Conservation (phyloP, 306 rosid genomes). For the Luffa acutangula region DNA sequence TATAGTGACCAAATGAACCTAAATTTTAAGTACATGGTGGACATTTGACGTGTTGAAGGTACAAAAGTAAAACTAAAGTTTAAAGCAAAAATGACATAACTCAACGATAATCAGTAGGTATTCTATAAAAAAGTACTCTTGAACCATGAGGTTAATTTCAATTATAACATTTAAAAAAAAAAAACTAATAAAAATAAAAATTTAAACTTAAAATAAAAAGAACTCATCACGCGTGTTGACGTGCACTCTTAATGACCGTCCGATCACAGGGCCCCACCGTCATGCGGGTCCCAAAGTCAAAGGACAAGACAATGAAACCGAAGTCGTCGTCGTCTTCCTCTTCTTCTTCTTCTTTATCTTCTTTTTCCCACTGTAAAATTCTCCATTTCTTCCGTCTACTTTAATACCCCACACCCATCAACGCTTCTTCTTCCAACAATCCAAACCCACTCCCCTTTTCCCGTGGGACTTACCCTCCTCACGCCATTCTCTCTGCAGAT, state of each 20-base stretch:
- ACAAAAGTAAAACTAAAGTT: too few relatives aligned
- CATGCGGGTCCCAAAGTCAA: slow-evolving; percentile 9
- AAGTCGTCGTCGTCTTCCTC: neutral
- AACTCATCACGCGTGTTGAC: neutral
- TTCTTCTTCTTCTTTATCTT: neutral
- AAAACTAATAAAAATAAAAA: too few relatives aligned
- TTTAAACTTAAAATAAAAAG: neutral
- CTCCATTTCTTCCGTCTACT: neutral
- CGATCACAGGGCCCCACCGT: neutral
- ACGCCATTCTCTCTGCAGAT: slow-evolving; percentile 9
- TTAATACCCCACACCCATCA: neutral
- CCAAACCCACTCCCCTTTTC: slow-evolving; percentile 8
- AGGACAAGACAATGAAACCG: neutral
- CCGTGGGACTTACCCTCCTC: slow-evolving; percentile 31
- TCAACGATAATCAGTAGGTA: too few relatives aligned
- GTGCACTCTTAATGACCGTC: slow-evolving; percentile 6
- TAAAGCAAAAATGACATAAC: too few relatives aligned
- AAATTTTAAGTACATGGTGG: too few relatives aligned
- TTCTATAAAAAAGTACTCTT: too few relatives aligned
- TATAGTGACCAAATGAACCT: too few relatives aligned
- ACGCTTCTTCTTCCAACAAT: neutral
- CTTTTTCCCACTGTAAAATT: neutral
- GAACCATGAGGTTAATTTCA: too few relatives aligned
- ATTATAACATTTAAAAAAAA: too few relatives aligned
- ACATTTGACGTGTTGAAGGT: too few relatives aligned